Base-by-base conservation (phyloP, 2,329 filamentous ascomycete genomes). In the Xylariaceae sp. region DNA sequence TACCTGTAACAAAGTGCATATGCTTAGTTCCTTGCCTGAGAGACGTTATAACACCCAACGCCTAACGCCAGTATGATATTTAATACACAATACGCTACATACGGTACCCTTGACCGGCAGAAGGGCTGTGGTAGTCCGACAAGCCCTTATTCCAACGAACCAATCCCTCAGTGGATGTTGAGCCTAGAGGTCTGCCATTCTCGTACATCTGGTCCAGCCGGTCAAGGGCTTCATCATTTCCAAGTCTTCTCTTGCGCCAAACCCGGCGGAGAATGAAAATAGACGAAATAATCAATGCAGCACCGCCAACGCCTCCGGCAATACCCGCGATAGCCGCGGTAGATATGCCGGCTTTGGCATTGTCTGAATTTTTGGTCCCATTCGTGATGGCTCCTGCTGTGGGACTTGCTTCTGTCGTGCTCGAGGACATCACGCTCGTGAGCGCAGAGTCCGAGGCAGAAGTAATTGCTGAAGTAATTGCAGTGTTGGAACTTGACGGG, bases 91-190 rank as follows among this genome's bases (percentile, higher is more conserved):
- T 27, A 27, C 4, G 9, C 33, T 44, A 65, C 61, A 65, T 62
- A 42, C 61, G 53, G 51, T 65, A 65, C 19, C 52, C 62, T 46
- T 61, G 61, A 19, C 49, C 49, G 6, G 44, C 7, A 36, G 61
- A 54, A 15, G 61, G 60, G 18, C 48, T 47, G 46, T 67, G 64
- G 33, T 56, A 65, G 33, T 56, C 51, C 22, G 64, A 64, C 36
- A 66, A 42, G 12, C 62, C 63, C 45, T 55, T 61, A 42, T 65
- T 63, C 65, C 65, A 66, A 39, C 62, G 60, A 18, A 58, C 57
- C n/a, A 61, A 50, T 42, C 49, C 57, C 12, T 62, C 60, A 11
- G 51, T 61, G 5, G 61, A 61, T 33, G 55, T 53, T 31, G 45
- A 38, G n/a, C 58, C 58, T 9, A 55, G 51, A 0, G 64, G 58